Conservation (phyloP, 1,284 basidiomycete genomes). For the Ceratobasidium sp. region DNA sequence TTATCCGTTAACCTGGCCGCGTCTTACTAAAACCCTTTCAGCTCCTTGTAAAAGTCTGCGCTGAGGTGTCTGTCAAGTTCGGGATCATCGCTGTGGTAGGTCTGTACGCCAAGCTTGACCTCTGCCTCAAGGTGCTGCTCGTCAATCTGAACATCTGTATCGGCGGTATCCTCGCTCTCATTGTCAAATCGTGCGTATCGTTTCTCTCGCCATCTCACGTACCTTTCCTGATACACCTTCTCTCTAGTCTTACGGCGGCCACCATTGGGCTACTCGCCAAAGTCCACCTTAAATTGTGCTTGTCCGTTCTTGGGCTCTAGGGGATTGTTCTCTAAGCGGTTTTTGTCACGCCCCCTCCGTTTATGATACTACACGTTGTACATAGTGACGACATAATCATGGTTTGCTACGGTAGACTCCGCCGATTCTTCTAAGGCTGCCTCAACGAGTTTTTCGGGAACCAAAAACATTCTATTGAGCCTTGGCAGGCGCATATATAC, state of each 20-base stretch:
- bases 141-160: constrained; percentile 35
- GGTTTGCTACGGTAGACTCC: no score
- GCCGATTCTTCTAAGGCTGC: no score
- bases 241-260: background rate
- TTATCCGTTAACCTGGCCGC: background rate
- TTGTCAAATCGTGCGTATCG: constrained; percentile 28
- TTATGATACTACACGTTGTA: no score
- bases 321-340: background rate
- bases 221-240: background rate
- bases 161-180: constrained; percentile 29
- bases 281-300: constrained; percentile 11
- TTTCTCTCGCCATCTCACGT: no score
- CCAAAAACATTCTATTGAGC: no score
- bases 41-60: constrained; percentile 34
- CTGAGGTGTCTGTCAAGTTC: constrained; percentile 26
- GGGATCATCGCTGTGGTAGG: constrained; percentile 1
- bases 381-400: no score
- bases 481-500: no score
- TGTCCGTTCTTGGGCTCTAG: constrained; percentile 15
- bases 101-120: constrained; percentile 30
- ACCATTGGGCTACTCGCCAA: constrained; percentile 21
- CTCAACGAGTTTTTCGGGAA: no score
- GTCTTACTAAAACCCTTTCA: background rate
- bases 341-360: background rate
- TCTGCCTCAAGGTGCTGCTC: constrained; percentile 21